Conservation (phyloP, 768 basidiomycete genomes). For the Termitomyces sp. region DNA sequence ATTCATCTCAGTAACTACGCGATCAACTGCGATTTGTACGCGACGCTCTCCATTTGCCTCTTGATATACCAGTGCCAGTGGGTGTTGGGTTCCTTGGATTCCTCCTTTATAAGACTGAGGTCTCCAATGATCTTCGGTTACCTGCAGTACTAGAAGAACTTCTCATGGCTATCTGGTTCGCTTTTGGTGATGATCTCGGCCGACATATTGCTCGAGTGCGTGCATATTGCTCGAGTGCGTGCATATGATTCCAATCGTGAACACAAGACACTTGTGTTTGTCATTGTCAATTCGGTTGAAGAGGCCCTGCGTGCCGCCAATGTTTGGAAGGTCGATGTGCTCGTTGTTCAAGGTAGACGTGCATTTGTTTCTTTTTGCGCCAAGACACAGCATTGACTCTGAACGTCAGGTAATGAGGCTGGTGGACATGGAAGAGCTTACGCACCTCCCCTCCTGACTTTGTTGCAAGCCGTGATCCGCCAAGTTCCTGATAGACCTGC, state of each 20-base stretch:
- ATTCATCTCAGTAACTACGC: too few species aligned
- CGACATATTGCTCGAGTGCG: slow-evolving; percentile 48
- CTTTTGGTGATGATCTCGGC: slow-evolving; percentile 4
- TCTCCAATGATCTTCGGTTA: too few species aligned
- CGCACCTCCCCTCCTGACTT: slow-evolving; percentile 39
- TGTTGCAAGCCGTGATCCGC: slow-evolving; percentile 40
- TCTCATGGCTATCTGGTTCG: too few species aligned
- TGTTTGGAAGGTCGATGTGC: slow-evolving; percentile 48
- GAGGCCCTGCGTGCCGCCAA: slow-evolving; percentile 44
- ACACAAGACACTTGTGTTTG: slow-evolving; percentile 43
- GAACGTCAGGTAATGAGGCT: too few species aligned
- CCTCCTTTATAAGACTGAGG: too few species aligned
- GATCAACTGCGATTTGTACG: too few species aligned
- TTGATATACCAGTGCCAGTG: too few species aligned
- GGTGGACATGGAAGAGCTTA: slow-evolving; percentile 23
- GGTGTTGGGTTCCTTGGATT: too few species aligned
- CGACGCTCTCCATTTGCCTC: too few species aligned
- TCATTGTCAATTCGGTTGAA: slow-evolving; percentile 42
- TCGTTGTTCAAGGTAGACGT: slow-evolving; percentile 57
- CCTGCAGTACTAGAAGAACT: too few species aligned
- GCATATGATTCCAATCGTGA: slow-evolving; percentile 26
- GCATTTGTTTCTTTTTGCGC: slow-evolving; percentile 8
- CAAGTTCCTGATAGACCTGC: slow-evolving; percentile 31
- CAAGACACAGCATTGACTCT: too few species aligned
- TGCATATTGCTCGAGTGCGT: slow-evolving; percentile 32